phyloP scores from a whole-genome alignment of 192 early-diverging fungal genomes.

The Backusella psychrophila region DNA sequence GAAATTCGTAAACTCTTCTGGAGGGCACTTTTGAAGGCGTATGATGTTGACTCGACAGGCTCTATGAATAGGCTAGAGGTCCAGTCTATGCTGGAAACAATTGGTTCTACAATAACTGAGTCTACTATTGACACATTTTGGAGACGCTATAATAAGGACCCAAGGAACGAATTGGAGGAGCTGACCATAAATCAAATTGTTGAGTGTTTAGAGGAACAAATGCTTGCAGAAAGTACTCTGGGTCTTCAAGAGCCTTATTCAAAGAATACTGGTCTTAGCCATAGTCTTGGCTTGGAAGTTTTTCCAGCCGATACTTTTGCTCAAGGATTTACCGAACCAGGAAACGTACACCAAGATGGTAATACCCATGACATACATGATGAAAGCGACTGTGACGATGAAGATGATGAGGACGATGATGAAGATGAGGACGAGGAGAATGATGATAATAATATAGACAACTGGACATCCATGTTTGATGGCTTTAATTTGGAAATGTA shows the following conservation, averaged over 20 bases:
- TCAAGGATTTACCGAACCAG: neutral
- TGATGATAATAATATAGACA: slow-evolving; percentile 10
- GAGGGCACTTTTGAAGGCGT: slow-evolving; percentile 57
- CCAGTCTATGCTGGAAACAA: slow-evolving; percentile 66
- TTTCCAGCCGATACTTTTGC: neutral
- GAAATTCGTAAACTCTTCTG: slow-evolving; percentile 69
- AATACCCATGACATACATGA: neutral
- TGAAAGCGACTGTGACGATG: slow-evolving; percentile 10
- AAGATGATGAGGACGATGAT: slow-evolving; percentile 26
- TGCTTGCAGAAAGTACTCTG: slow-evolving; percentile 7
- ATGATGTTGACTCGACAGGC: slow-evolving; percentile 60
- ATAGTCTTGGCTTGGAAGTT: neutral
- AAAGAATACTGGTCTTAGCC: neutral
- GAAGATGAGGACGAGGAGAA: slow-evolving; percentile 38
- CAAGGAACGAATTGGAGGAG: slow-evolving; percentile 42
- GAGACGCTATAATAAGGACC: slow-evolving; percentile 39
- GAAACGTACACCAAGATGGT: neutral
- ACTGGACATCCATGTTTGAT: neutral
- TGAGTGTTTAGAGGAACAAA: slow-evolving; percentile 54
- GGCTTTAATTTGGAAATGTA: neutral
- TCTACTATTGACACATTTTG: slow-evolving; percentile 63
- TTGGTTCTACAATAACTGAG: slow-evolving; percentile 66
- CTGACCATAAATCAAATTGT: slow-evolving; percentile 62
- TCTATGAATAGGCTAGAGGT: slow-evolving; percentile 59
- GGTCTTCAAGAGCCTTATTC: neutral